Evolutionary conservation across 2,329 filamentous ascomycete species (phyloP), one percentile per base, ranked within the genome.

Genomic region (Stagonosporopsis chrysanthemi): DNA sequence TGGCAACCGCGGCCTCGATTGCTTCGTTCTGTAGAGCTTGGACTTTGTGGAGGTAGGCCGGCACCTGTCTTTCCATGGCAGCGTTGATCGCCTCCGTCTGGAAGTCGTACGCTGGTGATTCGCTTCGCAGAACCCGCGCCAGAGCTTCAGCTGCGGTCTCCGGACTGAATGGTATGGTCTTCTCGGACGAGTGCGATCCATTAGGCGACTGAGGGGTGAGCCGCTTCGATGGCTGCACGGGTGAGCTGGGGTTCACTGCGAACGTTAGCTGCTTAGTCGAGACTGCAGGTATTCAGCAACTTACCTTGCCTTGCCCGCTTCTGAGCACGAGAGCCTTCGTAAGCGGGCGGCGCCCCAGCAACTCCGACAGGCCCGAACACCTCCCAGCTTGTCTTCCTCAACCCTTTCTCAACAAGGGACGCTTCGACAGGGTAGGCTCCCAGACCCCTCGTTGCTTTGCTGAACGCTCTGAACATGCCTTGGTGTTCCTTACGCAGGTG

Each of bases 331-430:
- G 41, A 38, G n/a, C 24, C 17, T 2, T 62, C 52, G 19, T 62
- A 62, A 42, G 60, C 52, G 52, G 60, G 60, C 42, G 52, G 56
- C 15, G 60, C 59, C 4, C 31, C 56, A 45, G 33, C 28, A 31
- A 15, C 38, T 6, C 57, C 60, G 12, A 26, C 24, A 23, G 60
- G 60, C 11, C 22, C 42, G n/a, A 62, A 62, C 6, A 57, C 56
- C 33, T 57, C 44, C 60, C 56, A 62, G 38, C 23, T 60, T 31
- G 56, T 52, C 26, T 51, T 54, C n/a, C 41, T 54, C 46, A 62
- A 26, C 38, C 60, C 60, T 51, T 23, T 35, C 22, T 51, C 17
- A 42, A 19, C 23, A 4, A 62, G 60, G 8, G 12, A 17, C 3
- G 11, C 49, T 39, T 57, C 52, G n/a, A 60, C 46, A 12, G 60